A percentile compares a stretch with the other conserved stretches of the same genome.
Conservation (phyloP, 176 grass and related monocot genomes). For the Triticum urartu region DNA sequence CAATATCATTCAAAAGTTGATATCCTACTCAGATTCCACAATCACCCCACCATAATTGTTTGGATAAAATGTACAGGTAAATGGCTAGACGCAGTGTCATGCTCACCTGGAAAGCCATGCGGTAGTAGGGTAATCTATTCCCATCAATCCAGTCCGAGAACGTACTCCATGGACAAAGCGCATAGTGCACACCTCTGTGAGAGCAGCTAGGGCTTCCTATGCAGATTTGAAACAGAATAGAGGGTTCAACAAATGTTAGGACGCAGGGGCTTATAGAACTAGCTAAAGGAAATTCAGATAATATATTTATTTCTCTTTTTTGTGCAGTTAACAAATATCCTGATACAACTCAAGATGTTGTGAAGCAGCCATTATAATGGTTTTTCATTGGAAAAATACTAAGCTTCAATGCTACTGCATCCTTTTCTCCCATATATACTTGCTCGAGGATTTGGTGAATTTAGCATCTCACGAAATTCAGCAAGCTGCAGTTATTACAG, state of each 20-base stretch:
- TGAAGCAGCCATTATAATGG: too few relatives aligned
- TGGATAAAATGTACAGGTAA: conserved; percentile 13
- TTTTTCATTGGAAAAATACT: too few relatives aligned
- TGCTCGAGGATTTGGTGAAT: too few relatives aligned
- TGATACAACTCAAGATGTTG: too few relatives aligned
- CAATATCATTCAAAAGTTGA: not conserved
- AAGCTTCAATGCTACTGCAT: too few relatives aligned
- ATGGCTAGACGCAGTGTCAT: not conserved
- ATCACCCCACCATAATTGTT: not conserved
- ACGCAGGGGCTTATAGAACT: conserved; percentile 2
- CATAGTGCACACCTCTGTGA: conserved; percentile 88
- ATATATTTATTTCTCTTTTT: not conserved
- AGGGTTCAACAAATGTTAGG: conserved; percentile 7
- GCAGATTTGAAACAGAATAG: conserved; percentile 30
- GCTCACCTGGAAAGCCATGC: conserved; percentile 77
- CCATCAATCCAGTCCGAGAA: conserved; percentile 79
- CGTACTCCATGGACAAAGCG: conserved; percentile 85
- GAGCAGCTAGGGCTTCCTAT: conserved; percentile 71
- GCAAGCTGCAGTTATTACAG: too few relatives aligned
- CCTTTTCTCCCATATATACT: too few relatives aligned
- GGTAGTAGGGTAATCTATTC: conserved; percentile 91
- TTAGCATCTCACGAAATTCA: too few relatives aligned
- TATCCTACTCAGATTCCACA: not conserved
- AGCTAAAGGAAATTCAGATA: not conserved
- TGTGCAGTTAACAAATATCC: too few relatives aligned